These are phyloP conservation scores for Wilcoxina mikolae DNA, from an alignment of 495 filamentous ascomycete genomes.

Conservation along the genomic window DNA sequence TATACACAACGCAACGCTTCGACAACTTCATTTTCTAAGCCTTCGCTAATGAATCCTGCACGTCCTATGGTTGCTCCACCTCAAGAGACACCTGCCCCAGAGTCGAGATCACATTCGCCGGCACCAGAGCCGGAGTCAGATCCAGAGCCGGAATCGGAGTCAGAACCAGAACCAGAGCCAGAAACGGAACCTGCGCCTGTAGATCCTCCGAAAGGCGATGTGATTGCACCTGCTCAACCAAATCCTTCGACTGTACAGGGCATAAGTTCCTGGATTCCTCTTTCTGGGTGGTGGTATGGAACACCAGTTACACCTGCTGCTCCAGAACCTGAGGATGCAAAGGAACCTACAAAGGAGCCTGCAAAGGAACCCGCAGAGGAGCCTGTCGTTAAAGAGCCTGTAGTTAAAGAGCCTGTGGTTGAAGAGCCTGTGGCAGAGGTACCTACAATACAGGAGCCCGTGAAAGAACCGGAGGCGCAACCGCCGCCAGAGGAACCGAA, in stretches of 20 bases:
- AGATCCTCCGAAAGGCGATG: background rate
- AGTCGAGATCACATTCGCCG: background rate
- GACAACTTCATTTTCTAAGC: background rate
- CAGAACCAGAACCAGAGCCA: background rate
- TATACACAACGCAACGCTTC: background rate
- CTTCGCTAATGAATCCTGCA: background rate
- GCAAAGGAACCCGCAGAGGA: conserved; percentile 3
- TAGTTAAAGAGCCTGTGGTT: conserved; percentile 15
- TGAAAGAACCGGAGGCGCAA: background rate
- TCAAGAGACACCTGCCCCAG: background rate
- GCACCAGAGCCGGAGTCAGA: background rate
- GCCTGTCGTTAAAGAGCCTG: conserved; percentile 12
- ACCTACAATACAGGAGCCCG: conserved; percentile 10
- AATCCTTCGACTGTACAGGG: background rate
- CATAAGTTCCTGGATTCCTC: background rate
- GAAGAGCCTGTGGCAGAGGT: too few species aligned
- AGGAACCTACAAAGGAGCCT: conserved; percentile 10
- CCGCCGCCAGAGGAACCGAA: background rate
- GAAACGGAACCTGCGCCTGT: background rate
- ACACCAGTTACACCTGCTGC: conserved; percentile 6
- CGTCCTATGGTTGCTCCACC: background rate
- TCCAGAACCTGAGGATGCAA: conserved; percentile 14
- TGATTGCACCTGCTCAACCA: background rate
- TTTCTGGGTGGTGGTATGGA: conserved; percentile 26
- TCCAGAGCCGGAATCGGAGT: background rate